A percentile compares a stretch with the other conserved stretches of the same genome.
These are phyloP conservation scores for Noccaea bulbosa DNA, from an alignment of 345 rosid genomes.

Conservation along the genomic window DNA sequence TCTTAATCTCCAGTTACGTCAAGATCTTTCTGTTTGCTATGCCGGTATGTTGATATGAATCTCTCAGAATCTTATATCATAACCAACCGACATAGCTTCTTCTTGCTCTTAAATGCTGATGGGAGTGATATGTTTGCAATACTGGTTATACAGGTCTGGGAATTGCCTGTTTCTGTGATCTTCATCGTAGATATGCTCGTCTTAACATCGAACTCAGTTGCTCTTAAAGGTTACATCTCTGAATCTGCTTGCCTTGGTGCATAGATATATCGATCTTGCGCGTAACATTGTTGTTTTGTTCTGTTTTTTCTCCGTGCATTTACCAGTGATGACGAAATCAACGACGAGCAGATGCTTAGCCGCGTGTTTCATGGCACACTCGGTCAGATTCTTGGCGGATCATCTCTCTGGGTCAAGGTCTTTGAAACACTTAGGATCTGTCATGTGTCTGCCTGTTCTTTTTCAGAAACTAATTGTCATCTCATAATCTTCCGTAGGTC, in stretches of 20 bases:
- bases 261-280: background rate
- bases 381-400: slow-evolving; percentile 53
- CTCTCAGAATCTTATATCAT: background rate
- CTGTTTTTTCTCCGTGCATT: background rate
- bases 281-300: background rate
- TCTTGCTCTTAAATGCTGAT: background rate
- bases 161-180: slow-evolving; percentile 73
- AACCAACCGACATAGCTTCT: background rate
- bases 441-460: slow-evolving; percentile 22
- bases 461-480: slow-evolving; percentile 10
- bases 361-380: slow-evolving; percentile 66
- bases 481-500: background rate
- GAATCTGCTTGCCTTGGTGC: background rate
- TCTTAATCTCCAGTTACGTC: slow-evolving; percentile 76
- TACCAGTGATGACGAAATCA: slow-evolving; percentile 65
- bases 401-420: slow-evolving; percentile 42
- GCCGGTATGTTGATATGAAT: slow-evolving; percentile 52
- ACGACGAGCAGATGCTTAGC: slow-evolving; percentile 56
- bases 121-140: background rate
- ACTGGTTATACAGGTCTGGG: slow-evolving; percentile 67
- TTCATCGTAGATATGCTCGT: slow-evolving; percentile 73
- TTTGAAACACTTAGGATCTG: slow-evolving; percentile 34
- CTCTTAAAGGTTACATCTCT: slow-evolving; percentile 67
- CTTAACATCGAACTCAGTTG: slow-evolving; percentile 70
- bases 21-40: slow-evolving; percentile 70